Percentiles rank a stretch among this genome's conserved stretches.
Evolutionary conservation across 164 flowering plant genomes (phyloP).

Genomic region (Buxus sempervirens): DNA sequence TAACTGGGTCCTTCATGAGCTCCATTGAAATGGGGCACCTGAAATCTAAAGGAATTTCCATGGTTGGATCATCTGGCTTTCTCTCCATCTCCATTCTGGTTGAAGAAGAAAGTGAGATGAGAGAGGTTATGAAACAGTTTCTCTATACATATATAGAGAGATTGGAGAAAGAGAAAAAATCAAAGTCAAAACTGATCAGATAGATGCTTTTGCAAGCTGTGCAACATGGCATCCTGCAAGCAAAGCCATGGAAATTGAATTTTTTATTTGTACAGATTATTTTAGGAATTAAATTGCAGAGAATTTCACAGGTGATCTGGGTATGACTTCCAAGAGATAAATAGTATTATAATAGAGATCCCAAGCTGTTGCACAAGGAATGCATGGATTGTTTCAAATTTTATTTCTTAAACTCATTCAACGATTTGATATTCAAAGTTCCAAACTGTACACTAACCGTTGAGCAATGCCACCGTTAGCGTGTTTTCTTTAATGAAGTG

Average conservation of each 20-base stretch:
- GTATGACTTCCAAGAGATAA: constrained; percentile 8
- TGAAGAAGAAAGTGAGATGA: not conserved
- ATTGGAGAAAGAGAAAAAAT: constrained; percentile 1
- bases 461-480: constrained; percentile 5
- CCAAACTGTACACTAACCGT: not conserved
- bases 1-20: constrained; percentile 69
- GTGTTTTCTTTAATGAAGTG: not conserved
- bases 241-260: not conserved
- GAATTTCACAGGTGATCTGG: not conserved
- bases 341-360: not conserved
- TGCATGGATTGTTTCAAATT: not conserved
- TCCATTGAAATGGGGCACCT: constrained; percentile 79
- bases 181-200: constrained; percentile 18
- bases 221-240: not conserved
- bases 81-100: constrained; percentile 9
- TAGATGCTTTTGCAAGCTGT: constrained; percentile 20
- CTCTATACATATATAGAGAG: too few species aligned
- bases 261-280: too few species aligned
- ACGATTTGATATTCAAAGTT: not conserved
- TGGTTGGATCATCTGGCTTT: constrained; percentile 11
- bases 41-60: constrained; percentile 50
- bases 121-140: not conserved
- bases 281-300: too few species aligned
- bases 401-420: not conserved
- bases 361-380: not conserved